Evolutionary conservation across 768 basidiomycete species (phyloP).

Genomic region (Amanita fuliginea): DNA sequence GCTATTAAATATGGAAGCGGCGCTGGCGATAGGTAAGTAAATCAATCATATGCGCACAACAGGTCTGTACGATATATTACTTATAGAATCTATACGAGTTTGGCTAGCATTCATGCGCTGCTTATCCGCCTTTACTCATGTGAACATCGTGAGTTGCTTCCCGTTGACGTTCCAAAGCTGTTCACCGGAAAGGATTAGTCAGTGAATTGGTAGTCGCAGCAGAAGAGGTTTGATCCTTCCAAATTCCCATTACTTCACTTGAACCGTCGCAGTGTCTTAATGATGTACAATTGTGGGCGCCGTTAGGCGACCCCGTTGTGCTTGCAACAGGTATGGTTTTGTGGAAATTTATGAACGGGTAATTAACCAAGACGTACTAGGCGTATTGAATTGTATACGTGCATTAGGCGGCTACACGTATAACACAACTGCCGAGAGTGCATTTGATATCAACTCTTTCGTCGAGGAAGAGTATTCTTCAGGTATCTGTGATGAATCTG

Average conservation of each 20-base stretch:
- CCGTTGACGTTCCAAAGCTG: not conserved
- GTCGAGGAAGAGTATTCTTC: conserved; percentile 42
- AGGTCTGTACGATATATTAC: not conserved
- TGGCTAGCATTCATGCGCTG: conserved; percentile 44
- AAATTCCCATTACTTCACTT: not conserved
- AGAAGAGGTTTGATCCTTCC: conserved; percentile 38
- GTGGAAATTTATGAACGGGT: not conserved
- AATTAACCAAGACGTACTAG: conserved; percentile 16
- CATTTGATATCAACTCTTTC: conserved; percentile 53
- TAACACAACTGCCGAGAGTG: conserved; percentile 33
- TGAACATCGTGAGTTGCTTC: conserved; percentile 40
- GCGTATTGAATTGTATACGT: conserved; percentile 51
- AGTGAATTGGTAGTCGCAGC: conserved; percentile 43
- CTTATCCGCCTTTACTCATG: conserved; percentile 46
- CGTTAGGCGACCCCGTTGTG: conserved; percentile 39
- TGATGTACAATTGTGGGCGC: conserved; percentile 47
- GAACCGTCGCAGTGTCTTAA: conserved; percentile 32
- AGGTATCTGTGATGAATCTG: conserved; percentile 30
- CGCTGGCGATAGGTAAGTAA: conserved; percentile 49
- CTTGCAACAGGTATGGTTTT: conserved; percentile 37
- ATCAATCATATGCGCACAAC: not conserved
- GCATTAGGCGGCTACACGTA: conserved; percentile 52
- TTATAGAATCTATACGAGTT: conserved; percentile 48
- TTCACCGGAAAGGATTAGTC: conserved; percentile 23
- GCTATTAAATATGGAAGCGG: conserved; percentile 56